Evolutionary conservation across 805 yeast genomes (phyloP).

Genomic region (Candida montana): DNA sequence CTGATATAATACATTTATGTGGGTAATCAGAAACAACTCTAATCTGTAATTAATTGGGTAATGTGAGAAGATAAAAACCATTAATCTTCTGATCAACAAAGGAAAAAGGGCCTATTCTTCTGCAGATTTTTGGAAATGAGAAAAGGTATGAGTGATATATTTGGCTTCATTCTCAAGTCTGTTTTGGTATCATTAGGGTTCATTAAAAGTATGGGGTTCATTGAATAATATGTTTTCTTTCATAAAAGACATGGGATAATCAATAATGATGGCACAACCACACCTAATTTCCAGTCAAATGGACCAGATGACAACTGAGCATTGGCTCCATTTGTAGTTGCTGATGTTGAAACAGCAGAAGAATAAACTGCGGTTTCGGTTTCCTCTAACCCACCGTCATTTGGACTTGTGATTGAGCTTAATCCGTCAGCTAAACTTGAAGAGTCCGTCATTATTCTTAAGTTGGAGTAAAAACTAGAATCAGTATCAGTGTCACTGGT

Average conservation of each 20-base stretch:
- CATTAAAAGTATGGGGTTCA: too few species aligned
- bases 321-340: too few species aligned
- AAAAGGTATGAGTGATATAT: too few species aligned
- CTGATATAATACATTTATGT: too few species aligned
- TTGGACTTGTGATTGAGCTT: background rate
- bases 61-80: too few species aligned
- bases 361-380: background rate
- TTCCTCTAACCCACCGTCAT: background rate
- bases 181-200: background rate
- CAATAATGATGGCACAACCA: background rate
- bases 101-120: too few species aligned
- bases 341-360: background rate
- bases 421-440: slow-evolving; percentile 1
- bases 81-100: too few species aligned
- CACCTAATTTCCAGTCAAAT: background rate
- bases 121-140: too few species aligned
- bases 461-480: slow-evolving; percentile 2
- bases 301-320: too few species aligned
- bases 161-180: too few species aligned
- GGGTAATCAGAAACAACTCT: too few species aligned
- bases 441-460: slow-evolving; percentile 6
- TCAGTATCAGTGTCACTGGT: background rate
- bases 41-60: too few species aligned
- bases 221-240: background rate
- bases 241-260: background rate